A percentile compares a stretch with the other conserved stretches of the same genome.
Conservation (phyloP, 495 filamentous ascomycete genomes). For the Schizothecium vesticola region DNA sequence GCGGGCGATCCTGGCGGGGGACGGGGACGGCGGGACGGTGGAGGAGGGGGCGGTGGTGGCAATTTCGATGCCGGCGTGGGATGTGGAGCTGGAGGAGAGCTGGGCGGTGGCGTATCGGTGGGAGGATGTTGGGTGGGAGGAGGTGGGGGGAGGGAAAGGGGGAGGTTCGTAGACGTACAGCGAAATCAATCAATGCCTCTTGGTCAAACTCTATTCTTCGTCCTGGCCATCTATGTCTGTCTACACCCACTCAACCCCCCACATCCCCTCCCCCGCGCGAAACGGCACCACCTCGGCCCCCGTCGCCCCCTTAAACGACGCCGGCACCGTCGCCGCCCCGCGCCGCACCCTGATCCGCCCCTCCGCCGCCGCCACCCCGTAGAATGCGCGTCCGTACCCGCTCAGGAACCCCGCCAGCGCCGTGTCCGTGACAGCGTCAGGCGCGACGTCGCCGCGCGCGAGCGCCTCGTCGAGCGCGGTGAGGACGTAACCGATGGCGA, state of each 20-base stretch:
- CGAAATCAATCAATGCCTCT: too few relatives aligned
- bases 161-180: not conserved
- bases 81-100: slow-evolving; percentile 31
- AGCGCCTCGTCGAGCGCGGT: slow-evolving; percentile 67
- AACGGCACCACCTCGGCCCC: slow-evolving; percentile 66
- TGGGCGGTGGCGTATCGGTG: slow-evolving; percentile 46
- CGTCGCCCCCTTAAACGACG: slow-evolving; percentile 32
- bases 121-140: slow-evolving; percentile 18
- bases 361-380: slow-evolving; percentile 31
- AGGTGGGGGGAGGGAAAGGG: not conserved
- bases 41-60: slow-evolving; percentile 29
- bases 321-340: slow-evolving; percentile 22
- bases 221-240: too few relatives aligned
- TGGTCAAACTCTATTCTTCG: not conserved
- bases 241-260: slow-evolving; percentile 48
- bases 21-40: slow-evolving; percentile 23
- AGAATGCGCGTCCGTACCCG: slow-evolving; percentile 72
- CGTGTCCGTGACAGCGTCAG: slow-evolving; percentile 63
- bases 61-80: slow-evolving; percentile 40
- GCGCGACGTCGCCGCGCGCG: slow-evolving; percentile 55
- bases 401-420: slow-evolving; percentile 69
- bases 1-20: slow-evolving; percentile 35
- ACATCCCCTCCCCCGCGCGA: slow-evolving; percentile 58
- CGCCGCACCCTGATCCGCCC: slow-evolving; percentile 21
- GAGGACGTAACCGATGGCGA: slow-evolving; percentile 64